These are phyloP conservation scores for Tylopilus cervinicoccineus DNA, from an alignment of 768 basidiomycete genomes.

Conservation along the genomic window DNA sequence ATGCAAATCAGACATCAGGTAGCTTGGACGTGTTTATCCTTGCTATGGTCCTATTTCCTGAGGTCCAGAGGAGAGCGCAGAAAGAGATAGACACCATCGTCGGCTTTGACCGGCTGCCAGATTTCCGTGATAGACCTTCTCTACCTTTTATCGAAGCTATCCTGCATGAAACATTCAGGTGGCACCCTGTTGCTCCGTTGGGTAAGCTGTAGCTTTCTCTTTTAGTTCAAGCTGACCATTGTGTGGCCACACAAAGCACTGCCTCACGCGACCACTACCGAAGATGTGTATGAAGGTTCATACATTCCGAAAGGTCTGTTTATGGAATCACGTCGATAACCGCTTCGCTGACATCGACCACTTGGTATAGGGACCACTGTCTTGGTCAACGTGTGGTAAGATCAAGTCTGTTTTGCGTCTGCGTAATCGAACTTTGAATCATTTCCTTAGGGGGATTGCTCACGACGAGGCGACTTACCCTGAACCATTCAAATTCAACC, in stretches of 20 bases:
- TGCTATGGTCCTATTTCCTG: constrained; percentile 27
- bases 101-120: constrained; percentile 18
- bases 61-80: constrained; percentile 20
- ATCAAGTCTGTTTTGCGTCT: neutral
- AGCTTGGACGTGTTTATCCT: constrained; percentile 24
- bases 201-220: constrained; percentile 12
- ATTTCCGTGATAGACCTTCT: constrained; percentile 19
- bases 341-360: neutral
- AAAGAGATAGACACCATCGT: constrained; percentile 23
- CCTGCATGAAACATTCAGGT: constrained; percentile 20
- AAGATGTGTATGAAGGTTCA: constrained; percentile 24
- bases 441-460: constrained; percentile 33
- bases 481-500: constrained; percentile 38
- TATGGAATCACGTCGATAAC: neutral
- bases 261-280: constrained; percentile 18
- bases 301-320: constrained; percentile 24
- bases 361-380: constrained; percentile 15
- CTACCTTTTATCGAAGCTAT: constrained; percentile 27
- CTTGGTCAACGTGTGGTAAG: constrained; percentile 24
- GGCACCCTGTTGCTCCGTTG: constrained; percentile 20
- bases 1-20: constrained; percentile 16
- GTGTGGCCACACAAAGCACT: constrained; percentile 11
- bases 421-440: neutral
- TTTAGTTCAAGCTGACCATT: constrained; percentile 1
- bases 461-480: constrained; percentile 36